phyloP scores from a whole-genome alignment of 164 flowering plant genomes.

The Vitis labrusca region DNA sequence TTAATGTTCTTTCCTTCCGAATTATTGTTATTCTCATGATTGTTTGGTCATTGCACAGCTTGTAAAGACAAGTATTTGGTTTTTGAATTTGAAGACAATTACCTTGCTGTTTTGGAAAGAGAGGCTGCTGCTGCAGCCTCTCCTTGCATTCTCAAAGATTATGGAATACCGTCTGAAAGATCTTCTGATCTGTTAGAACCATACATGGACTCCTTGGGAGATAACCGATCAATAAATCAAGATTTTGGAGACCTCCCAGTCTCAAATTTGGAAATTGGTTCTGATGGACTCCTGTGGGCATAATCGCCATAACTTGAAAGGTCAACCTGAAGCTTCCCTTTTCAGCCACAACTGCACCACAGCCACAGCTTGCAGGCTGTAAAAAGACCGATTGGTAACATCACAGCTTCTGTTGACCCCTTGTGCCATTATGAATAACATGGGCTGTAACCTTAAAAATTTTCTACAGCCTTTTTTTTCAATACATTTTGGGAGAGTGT shows the following conservation, averaged over 20 bases:
- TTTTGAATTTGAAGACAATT: slow-evolving; percentile 93
- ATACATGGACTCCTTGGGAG: slow-evolving; percentile 51
- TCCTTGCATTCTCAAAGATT: slow-evolving; percentile 63
- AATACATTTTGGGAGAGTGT: background rate
- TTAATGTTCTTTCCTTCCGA: background rate
- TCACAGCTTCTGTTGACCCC: background rate
- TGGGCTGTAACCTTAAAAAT: background rate
- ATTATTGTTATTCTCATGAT: slow-evolving; percentile 3
- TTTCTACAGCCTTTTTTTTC: background rate
- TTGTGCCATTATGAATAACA: background rate
- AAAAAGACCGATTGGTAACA: no score
- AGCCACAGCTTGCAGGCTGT: no score
- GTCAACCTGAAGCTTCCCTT: background rate
- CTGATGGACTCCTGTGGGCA: slow-evolving; percentile 89
- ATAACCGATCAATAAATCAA: slow-evolving; percentile 32
- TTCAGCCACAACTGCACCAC: background rate
- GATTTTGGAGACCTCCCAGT: slow-evolving; percentile 66
- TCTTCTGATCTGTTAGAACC: slow-evolving; percentile 77
- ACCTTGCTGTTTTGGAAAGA: slow-evolving; percentile 73
- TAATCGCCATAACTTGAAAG: slow-evolving; percentile 19
- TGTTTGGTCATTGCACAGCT: slow-evolving; percentile 40
- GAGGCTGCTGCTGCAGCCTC: slow-evolving; percentile 71
- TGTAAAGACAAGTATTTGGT: slow-evolving; percentile 77
- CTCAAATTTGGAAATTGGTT: slow-evolving; percentile 70
- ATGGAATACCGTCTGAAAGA: slow-evolving; percentile 86